Evolutionary conservation across 1,139 yeast genomes (phyloP), one percentile per base, ranked within the genome.

Genomic region (Scheffersomyces quercinus): DNA sequence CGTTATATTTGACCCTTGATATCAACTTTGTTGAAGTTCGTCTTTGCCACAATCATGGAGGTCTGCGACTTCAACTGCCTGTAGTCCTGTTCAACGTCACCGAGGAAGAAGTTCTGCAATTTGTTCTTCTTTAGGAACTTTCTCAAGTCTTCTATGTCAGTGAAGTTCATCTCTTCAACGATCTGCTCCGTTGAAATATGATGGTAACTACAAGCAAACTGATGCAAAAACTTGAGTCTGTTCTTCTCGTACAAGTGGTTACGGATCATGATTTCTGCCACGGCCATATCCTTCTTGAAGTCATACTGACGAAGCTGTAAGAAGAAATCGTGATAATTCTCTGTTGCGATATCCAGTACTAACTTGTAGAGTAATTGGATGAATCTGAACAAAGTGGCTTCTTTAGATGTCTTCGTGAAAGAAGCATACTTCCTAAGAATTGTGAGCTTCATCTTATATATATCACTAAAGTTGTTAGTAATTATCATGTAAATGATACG

Each of bases 1-100:
- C 29, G 20, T 29, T 24, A 87, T 14, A 85, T 75, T 62, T 91
- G 97, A 0, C 98, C 97, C 68, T 90, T 91, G 48, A 91, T 90
- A 60, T 91, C 97, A n/a, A 91, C 83, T 58, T 79, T 85, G 47
- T 73, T 78, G 52, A 78, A 78, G 28, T 68, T 73, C 16, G 74
- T 66, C 39, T 68, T 20, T 8, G 26, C 26, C 26, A 20, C 26
- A 6, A 20, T 20, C 26, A 20, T 20, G 26, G 26, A 20, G 26
- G 26, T 20, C 26, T 20, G 26, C 26, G 8, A 20, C 26, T 20
- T 20, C 26, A 20, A 20, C 26, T 5, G 26, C 26, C 7, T 20
- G 26, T 20, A 20, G 26, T 20, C 26, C 26, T 20, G 26, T 20
- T 20, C 26, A 1, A 20, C 26, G 9, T 20, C 9, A 20, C 8